Evolutionary conservation across 2,329 filamentous ascomycete species (phyloP).

Genomic region (Scedosporium dehoogii): DNA sequence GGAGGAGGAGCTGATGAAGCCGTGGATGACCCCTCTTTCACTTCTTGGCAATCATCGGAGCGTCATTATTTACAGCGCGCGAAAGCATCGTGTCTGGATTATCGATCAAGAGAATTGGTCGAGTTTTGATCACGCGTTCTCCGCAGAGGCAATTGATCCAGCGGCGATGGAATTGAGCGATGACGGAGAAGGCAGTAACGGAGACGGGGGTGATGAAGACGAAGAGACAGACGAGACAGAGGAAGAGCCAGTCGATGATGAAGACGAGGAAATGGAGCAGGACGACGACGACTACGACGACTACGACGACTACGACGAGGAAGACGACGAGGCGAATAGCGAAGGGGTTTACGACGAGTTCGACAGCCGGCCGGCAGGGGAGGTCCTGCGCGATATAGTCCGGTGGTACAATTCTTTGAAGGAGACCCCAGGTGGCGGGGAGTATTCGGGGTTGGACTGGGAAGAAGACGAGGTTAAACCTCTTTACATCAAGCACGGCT

Average conservation of each 20-base stretch:
- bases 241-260: constrained; percentile 2
- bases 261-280: not conserved
- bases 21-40: constrained; percentile 18
- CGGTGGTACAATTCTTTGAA: constrained; percentile 11
- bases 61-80: constrained; percentile 16
- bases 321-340: not conserved
- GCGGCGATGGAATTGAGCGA: not conserved
- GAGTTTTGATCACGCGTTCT: not conserved
- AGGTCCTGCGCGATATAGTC: constrained; percentile 12
- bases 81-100: constrained; percentile 15
- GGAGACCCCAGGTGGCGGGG: constrained; percentile 11
- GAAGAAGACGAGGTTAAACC: constrained; percentile 5
- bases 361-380: not conserved
- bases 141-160: not conserved
- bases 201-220: not conserved
- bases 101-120: constrained; percentile 8
- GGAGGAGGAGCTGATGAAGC: constrained; percentile 13
- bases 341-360: no score
- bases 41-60: constrained; percentile 13
- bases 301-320: not conserved
- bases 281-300: not conserved
- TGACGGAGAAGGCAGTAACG: not conserved
- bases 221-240: no score
- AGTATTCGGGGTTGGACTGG: constrained; percentile 3
- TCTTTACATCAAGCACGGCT: constrained; percentile 14